phyloP scores from a whole-genome alignment of 176 grass and related monocot genomes.

The Eragrostis nindensis region DNA sequence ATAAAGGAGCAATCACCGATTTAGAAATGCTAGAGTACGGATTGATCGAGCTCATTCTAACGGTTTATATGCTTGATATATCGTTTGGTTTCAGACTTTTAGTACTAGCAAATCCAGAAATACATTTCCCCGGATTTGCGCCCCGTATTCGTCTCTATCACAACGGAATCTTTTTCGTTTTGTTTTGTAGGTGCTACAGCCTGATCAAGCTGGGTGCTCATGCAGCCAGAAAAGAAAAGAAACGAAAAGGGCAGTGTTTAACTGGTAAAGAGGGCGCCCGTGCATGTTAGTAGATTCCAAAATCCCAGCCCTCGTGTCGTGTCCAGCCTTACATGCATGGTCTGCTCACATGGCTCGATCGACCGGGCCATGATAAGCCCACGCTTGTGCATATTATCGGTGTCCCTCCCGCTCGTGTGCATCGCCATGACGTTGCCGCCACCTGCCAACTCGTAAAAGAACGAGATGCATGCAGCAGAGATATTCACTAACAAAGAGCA shows the following conservation, averaged over 20 bases:
- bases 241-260: conserved; percentile 17
- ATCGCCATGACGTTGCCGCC: conserved; percentile 7
- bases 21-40: conserved; percentile 4
- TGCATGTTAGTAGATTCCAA: conserved; percentile 65
- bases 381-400: conserved; percentile 40
- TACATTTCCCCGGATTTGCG: neutral
- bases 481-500: neutral
- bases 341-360: conserved; percentile 38
- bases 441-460: neutral
- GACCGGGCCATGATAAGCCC: conserved; percentile 38
- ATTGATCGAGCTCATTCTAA: conserved; percentile 11
- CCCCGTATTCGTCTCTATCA: neutral
- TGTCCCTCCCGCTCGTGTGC: conserved; percentile 29
- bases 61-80: conserved; percentile 7
- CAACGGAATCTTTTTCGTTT: conserved; percentile 12
- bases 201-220: conserved; percentile 42
- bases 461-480: neutral
- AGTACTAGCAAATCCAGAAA: neutral
- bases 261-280: conserved; percentile 30
- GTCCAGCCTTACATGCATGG: conserved; percentile 56
- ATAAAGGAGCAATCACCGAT: neutral
- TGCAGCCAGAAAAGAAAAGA: neutral
- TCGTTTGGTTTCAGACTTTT: neutral
- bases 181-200: conserved; percentile 34
- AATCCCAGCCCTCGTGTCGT: conserved; percentile 20